Conservation (phyloP, 2,329 filamentous ascomycete genomes). For the Pochonia chlamydosporia region DNA sequence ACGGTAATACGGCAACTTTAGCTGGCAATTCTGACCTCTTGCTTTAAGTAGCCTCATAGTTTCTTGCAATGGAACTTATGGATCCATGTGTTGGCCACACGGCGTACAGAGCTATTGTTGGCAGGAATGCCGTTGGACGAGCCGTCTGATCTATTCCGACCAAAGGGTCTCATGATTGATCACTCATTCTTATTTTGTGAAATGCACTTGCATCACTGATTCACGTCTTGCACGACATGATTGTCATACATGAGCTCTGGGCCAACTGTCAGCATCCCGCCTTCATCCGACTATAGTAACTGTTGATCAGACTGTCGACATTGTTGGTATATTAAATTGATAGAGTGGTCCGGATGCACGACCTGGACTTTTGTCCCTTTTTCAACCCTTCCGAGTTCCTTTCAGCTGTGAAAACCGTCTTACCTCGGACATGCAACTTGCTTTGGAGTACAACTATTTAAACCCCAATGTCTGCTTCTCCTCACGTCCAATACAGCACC, state of each 20-base stretch:
- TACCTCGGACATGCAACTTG: not conserved
- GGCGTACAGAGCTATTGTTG: not conserved
- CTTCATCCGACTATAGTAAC: not conserved
- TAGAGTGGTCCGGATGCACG: not conserved
- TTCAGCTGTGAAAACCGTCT: not conserved
- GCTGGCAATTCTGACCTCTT: not conserved
- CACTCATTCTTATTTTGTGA: not conserved
- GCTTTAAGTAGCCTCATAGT: not conserved
- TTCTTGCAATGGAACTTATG: not conserved
- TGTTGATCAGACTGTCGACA: not conserved
- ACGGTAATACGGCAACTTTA: not conserved
- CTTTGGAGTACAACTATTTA: not conserved
- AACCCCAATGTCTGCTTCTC: constrained; percentile 14
- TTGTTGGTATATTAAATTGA: not conserved
- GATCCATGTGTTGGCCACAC: not conserved
- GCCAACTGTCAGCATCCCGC: not conserved
- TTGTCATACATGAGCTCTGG: not conserved
- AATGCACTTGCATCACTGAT: not conserved
- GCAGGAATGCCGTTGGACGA: not conserved
- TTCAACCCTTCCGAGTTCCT: not conserved
- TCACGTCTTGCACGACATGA: not conserved
- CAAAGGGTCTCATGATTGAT: not conserved
- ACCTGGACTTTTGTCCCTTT: not conserved
- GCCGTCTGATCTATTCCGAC: not conserved
- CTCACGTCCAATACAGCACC: constrained; percentile 15